Conservation (phyloP, 225 moss, liverwort and hornwort genomes). For the Marchantia polymorpha region DNA sequence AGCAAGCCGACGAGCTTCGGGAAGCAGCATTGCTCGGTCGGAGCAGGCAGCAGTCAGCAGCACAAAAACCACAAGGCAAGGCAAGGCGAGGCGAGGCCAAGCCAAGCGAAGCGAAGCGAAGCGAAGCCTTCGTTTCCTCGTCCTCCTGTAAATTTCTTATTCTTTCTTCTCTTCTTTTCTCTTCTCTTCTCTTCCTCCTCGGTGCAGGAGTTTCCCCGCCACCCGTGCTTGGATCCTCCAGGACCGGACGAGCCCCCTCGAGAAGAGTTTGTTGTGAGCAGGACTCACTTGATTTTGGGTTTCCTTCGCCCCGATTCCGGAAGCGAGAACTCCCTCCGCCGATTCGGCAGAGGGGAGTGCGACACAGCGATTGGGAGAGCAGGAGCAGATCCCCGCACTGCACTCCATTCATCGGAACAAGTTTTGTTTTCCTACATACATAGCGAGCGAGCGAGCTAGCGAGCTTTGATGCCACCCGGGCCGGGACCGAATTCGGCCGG, state of each 20-base stretch:
- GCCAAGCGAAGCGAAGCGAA: not conserved
- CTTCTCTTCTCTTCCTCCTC: not conserved
- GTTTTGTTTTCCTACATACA: not conserved
- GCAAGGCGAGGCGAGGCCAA: not conserved
- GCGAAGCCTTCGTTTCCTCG: no score
- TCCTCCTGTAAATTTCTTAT: not conserved
- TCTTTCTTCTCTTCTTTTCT: not conserved
- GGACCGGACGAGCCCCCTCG: not conserved
- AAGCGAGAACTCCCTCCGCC: not conserved
- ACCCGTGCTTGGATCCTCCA: not conserved
- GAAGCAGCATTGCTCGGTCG: conserved; percentile 1
- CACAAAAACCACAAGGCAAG: not conserved
- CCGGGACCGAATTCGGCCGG: not conserved
- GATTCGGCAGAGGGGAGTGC: not conserved
- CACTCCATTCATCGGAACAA: not conserved
- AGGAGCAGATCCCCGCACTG: not conserved
- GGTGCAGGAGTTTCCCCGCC: not conserved
- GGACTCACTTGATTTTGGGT: not conserved
- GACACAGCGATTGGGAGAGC: not conserved
- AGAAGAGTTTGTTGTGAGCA: not conserved
- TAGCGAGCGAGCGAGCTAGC: not conserved
- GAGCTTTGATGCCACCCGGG: not conserved
- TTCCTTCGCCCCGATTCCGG: not conserved
- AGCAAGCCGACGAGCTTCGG: not conserved
- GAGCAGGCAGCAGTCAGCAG: conserved; percentile 1